Percentiles rank a stretch among this genome's conserved stretches.
These are phyloP conservation scores for Rhodotorula sp. DNA, from an alignment of 1,284 basidiomycete species.

Conservation along the genomic window DNA sequence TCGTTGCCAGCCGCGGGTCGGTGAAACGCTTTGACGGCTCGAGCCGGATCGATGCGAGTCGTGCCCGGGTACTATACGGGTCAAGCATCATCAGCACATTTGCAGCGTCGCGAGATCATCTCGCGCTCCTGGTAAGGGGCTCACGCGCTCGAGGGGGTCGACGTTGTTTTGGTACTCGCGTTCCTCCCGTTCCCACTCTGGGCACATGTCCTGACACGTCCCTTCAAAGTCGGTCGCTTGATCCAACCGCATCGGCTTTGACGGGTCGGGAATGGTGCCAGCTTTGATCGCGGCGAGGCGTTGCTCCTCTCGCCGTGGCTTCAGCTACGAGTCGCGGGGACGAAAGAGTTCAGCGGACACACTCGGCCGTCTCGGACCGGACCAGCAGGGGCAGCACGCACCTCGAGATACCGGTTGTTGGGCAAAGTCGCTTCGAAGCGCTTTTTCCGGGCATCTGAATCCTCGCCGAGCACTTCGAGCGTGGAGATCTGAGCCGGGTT, in stretches of 20 bases:
- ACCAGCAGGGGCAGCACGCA: not conserved
- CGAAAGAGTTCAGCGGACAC: not conserved
- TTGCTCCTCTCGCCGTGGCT: slow-evolving; percentile 63
- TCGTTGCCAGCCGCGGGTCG: slow-evolving; percentile 87
- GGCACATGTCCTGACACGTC: slow-evolving; percentile 91
- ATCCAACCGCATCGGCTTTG: slow-evolving; percentile 71
- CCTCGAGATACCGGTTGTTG: slow-evolving; percentile 39
- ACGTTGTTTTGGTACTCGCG: slow-evolving; percentile 87
- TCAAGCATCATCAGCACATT: not conserved
- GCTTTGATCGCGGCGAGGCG: slow-evolving; percentile 73
- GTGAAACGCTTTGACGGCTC: slow-evolving; percentile 92
- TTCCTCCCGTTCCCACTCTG: slow-evolving; percentile 85
- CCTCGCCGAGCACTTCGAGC: slow-evolving; percentile 38
- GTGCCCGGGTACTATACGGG: slow-evolving; percentile 47
- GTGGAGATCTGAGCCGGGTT: slow-evolving; percentile 26
- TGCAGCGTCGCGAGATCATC: too few species aligned
- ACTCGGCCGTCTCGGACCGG: too few species aligned
- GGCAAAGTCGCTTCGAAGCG: slow-evolving; percentile 32
- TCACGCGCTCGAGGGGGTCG: slow-evolving; percentile 78
- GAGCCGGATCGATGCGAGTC: slow-evolving; percentile 72
- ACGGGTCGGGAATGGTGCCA: slow-evolving; percentile 82
- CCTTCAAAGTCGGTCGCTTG: slow-evolving; percentile 87
- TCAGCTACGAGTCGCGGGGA: slow-evolving; percentile 50
- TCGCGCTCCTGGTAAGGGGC: slow-evolving; percentile 46
- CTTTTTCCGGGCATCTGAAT: slow-evolving; percentile 34